These are phyloP conservation scores for Pyrrhoderma noxium DNA, from an alignment of 1,284 basidiomycete species.

Conservation along the genomic window DNA sequence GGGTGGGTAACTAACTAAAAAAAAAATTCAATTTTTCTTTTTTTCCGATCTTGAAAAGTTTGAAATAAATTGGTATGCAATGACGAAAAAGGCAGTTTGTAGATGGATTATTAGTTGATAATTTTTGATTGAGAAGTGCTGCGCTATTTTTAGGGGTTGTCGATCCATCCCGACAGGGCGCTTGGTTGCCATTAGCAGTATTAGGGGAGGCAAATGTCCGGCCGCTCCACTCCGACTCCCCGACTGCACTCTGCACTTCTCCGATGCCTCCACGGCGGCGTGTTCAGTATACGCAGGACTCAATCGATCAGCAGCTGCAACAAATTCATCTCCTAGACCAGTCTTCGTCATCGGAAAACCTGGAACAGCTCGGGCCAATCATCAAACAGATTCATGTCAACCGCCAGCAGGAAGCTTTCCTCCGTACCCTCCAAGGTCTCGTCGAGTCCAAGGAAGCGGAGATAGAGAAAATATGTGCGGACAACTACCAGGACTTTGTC, in stretches of 20 bases:
- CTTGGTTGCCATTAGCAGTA: not conserved
- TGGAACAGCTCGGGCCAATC: conserved; percentile 87
- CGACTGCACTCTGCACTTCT: conserved; percentile 4
- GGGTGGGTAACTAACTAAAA: too few relatives aligned
- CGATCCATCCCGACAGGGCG: not conserved
- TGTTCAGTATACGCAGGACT: conserved; percentile 69
- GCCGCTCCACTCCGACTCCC: not conserved
- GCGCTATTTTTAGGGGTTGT: too few relatives aligned
- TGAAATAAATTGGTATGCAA: too few relatives aligned
- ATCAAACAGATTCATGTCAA: conserved; percentile 91
- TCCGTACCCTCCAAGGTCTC: conserved; percentile 79
- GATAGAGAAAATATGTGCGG: conserved; percentile 92
- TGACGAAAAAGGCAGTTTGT: too few relatives aligned
- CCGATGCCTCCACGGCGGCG: conserved; percentile 67
- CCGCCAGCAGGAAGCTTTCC: conserved; percentile 86
- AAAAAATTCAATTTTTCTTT: too few relatives aligned
- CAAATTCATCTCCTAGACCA: conserved; percentile 83
- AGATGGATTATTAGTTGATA: too few relatives aligned
- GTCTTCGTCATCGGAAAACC: conserved; percentile 81
- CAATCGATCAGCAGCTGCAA: conserved; percentile 76
- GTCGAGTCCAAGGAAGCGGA: conserved; percentile 92
- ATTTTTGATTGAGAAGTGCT: too few relatives aligned
- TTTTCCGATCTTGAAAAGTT: too few relatives aligned
- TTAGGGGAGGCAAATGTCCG: too few relatives aligned
- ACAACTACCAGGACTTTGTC: conserved; percentile 98